Base-by-base conservation (phyloP, 805 yeast genomes). In the Starmerella cellae region DNA sequence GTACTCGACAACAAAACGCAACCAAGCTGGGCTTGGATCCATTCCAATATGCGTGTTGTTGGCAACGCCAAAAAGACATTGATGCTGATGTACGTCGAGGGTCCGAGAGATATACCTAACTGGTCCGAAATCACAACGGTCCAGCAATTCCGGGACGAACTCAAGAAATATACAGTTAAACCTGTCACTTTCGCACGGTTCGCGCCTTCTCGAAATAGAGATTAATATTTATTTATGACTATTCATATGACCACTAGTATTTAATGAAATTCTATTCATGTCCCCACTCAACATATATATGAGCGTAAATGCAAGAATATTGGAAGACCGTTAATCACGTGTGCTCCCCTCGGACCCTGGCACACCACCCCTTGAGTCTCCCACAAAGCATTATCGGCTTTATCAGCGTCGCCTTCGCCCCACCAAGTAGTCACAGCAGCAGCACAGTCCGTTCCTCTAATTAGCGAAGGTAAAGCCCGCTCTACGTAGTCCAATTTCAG, bases 41-140 rank as follows among this genome's bases (percentile, higher is more conserved):
- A 83, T 3, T 70, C 84, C 2, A 59, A 75, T 21, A 76, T 79
- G 36, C 71, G 99, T 45, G 95, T 91, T 1, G 74, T 83, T 35
- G 81, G 93, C 0, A 82, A 87, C 18, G 97, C 91, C 11, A 77
- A 77, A 54, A 91, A 91, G 65, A 75, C 75, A 8, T 60, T 87
- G 50, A 71, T 87, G 1, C 55, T 84, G 31, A 72, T 73, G 33
- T 83, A 72, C 59, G 82, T 91, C 9, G 74, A 73, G 30, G 55
- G 63, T 11, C 80, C 85, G 2, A 35, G n/a, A 13, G 23, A 22
- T 18, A 37, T 53, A 29, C 53, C 50, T n/a, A 44, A 48, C 37
- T 59, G 51, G 53, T 41, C 46, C 39, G 6, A 5, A 1, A 47
- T 46, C 29, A 35, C 46, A 28, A 31, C 42, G 47, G 37, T 54